A percentile compares a stretch with the other conserved stretches of the same genome.
phyloP scores from a whole-genome alignment of 257 asterid genomes.

The Solanum tarijense region DNA sequence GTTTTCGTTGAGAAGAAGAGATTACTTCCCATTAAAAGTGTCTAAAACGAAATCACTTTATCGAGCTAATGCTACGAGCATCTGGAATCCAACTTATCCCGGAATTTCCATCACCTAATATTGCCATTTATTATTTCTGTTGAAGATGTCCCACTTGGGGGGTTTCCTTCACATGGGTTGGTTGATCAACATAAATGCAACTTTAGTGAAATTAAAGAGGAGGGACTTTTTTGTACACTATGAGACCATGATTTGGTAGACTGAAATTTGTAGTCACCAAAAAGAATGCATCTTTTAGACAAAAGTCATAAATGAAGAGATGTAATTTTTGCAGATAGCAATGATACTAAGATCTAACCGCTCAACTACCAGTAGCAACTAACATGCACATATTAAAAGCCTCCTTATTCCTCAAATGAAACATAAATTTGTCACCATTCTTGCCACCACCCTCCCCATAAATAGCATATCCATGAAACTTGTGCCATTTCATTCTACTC shows the following conservation, averaged over 20 bases:
- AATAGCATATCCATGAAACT: not conserved
- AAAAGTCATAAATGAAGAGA: not conserved
- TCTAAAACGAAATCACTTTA: no score
- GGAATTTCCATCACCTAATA: not conserved
- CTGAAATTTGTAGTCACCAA: not conserved
- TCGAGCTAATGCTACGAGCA: not conserved
- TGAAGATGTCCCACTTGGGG: not conserved
- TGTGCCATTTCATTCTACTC: not conserved
- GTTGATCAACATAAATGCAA: slow-evolving; percentile 4
- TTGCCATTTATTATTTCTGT: not conserved
- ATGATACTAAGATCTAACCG: slow-evolving; percentile 4
- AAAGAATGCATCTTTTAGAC: slow-evolving; percentile 8
- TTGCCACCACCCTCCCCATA: not conserved
- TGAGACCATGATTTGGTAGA: slow-evolving; percentile 4
- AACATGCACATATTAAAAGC: slow-evolving; percentile 25
- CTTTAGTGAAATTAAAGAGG: not conserved
- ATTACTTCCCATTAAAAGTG: not conserved
- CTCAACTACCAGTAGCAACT: slow-evolving; percentile 26
- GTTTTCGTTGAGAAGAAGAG: not conserved
- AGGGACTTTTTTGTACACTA: not conserved
- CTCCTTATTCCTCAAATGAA: not conserved
- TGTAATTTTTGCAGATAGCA: not conserved
- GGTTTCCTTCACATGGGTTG: slow-evolving; percentile 24
- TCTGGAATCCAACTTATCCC: not conserved
- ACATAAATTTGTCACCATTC: not conserved